Evolutionary conservation across 1,284 basidiomycete species (phyloP), one percentile per base, ranked within the genome.

Genomic region (Laetiporus sulphureus): DNA sequence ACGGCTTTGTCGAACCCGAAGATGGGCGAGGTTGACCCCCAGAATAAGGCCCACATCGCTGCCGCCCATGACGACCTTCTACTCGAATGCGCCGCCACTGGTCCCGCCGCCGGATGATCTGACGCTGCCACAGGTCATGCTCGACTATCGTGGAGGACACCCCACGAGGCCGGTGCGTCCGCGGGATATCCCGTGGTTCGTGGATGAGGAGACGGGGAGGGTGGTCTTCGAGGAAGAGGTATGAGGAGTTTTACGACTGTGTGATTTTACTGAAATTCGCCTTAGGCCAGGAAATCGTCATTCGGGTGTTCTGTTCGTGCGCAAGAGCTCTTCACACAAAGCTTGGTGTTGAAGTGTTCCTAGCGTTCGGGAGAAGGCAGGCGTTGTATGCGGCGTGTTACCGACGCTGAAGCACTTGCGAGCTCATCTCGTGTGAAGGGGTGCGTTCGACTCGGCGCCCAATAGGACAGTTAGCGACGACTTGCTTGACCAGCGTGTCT

Each of bases 1-100:
- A 73, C 68, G 0, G 63, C 64, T 11, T 63, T 80, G 4, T 60
- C 61, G 6, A 62, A 67, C 40, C 77, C 77, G 3, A 81, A 81
- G 53, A 73, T 71, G 48, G 79, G 79, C 2, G 67, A 75, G 40
- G 76, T 77, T 23, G 79, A 82, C 51, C 65, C 61, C 1, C 49
- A 63, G 20, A 64, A 79, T 49, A 65, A 76, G 50, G 65, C 76
- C 22, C 77, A 81, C 51, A 61, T 61, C 3, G 79, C n/a, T n/a
- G n/a, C n/a, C n/a, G n/a, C n/a, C n/a, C n/a, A n/a, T n/a, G 25
- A 27, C 13, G 25, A 8, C 13, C 8, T 27, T 27, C 13, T 13
- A 27, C 25, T 27, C 25, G 25, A 13, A 27, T 8, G 8, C 13
- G 8, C 25, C 25, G 25, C n/a, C n/a, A n/a, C 13, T 27, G 25